Evolutionary conservation across 768 basidiomycete genomes (phyloP).

Genomic region (Clitopilus hobsonii): DNA sequence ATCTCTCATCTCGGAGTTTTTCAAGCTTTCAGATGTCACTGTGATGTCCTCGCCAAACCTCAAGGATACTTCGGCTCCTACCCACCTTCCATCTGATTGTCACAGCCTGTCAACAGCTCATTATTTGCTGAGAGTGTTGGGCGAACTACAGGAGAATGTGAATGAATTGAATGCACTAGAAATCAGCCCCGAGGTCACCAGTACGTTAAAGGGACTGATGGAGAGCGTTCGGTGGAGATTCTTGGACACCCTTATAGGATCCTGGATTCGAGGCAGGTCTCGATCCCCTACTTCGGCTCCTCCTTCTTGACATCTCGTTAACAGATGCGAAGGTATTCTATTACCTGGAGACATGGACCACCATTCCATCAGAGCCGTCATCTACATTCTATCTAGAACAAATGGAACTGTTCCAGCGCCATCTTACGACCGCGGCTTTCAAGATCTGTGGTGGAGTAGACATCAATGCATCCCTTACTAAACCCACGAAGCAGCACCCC

Average conservation of each 20-base stretch:
- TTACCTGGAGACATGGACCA: conserved; percentile 81
- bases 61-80: conserved; percentile 36
- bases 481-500: conserved; percentile 52
- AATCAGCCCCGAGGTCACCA: conserved; percentile 68
- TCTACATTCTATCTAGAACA: conserved; percentile 73
- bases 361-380: conserved; percentile 55
- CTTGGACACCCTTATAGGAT: conserved; percentile 68
- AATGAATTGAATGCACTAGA: conserved; percentile 79
- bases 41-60: conserved; percentile 51
- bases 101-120: conserved; percentile 81
- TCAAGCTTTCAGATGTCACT: conserved; percentile 73
- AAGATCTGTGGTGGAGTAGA: conserved; percentile 80
- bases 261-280: conserved; percentile 76
- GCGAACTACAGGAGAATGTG: conserved; percentile 83
- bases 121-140: conserved; percentile 74
- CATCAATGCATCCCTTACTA: conserved; percentile 41
- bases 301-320: not conserved
- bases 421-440: conserved; percentile 70
- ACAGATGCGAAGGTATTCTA: conserved; percentile 82
- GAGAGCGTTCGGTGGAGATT: conserved; percentile 88
- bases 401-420: conserved; percentile 77
- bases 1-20: conserved; percentile 73
- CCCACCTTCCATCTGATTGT: conserved; percentile 65
- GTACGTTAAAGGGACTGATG: conserved; percentile 65
- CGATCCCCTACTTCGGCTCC: not conserved